Evolutionary conservation across 1,284 basidiomycete species (phyloP), one percentile per base, ranked within the genome.

Genomic region (Cryptococcus sp.): DNA sequence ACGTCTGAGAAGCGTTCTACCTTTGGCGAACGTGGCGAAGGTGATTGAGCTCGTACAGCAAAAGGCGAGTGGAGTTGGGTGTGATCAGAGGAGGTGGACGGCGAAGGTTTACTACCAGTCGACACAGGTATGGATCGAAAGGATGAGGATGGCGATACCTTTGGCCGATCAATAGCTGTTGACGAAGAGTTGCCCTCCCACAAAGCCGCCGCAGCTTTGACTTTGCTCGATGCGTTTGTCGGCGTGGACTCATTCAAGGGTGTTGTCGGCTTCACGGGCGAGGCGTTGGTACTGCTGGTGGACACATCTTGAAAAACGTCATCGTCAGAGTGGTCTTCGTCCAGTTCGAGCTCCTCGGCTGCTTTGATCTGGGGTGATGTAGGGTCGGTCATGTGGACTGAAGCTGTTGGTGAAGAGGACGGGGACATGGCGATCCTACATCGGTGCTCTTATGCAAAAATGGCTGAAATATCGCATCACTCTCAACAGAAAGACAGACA

Each of bases 161-260:
- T 25, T 15, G 23, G 41, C 20, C 20, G 57, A 47, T 37, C 25
- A 19, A 29, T 38, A 25, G 46, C 10, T 22, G 34, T 20, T 25
- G 55, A 37, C 11, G 26, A 26, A 25, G 26, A 16, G 46, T 48
- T n/a, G 37, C 29, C 62, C 40, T 66, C 68, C 50, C 63, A 67
- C 59, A 64, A 60, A 3, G 67, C 67, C 17, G 70, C 70, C 3
- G 64, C 65, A 13, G 70, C 65, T 54, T 55, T 58, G 23, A 73
- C 69, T 58, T 64, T 66, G 46, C 58, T 66, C 7, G 61, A 56
- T 8, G 58, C n/a, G 34, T 53, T 41, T 10, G 19, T 40, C 6
- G 47, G 50, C 26, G 52, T 40, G 4, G 11, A 39, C 38, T 44
- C 52, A 45, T 15, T 39, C 17, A 13, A 25, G 17, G 22, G 38